Evolutionary conservation across 441 rosid species (phyloP).

Genomic region (Biscutella laevigata): DNA sequence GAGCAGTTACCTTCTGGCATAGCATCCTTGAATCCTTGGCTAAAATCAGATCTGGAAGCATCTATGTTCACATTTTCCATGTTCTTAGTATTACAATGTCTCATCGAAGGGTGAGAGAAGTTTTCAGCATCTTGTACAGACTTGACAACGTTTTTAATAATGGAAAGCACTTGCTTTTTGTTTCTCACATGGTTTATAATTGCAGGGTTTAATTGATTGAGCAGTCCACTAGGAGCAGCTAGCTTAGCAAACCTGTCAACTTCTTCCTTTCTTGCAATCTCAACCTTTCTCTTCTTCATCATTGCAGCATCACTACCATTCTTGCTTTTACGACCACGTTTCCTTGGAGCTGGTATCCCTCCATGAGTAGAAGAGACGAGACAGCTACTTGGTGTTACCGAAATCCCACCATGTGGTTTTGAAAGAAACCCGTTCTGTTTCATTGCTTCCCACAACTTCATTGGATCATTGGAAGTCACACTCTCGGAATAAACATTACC

Average conservation of each 20-base stretch:
- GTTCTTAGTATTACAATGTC: slow-evolving; percentile 29
- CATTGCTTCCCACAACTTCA: slow-evolving; percentile 78
- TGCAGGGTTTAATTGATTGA: slow-evolving; percentile 81
- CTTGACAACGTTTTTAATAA: slow-evolving; percentile 68
- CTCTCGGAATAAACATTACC: slow-evolving; percentile 52
- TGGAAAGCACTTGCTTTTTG: slow-evolving; percentile 88
- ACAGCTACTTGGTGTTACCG: slow-evolving; percentile 39
- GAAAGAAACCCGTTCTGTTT: slow-evolving; percentile 78
- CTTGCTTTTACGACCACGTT: slow-evolving; percentile 65
- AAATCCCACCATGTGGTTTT: slow-evolving; percentile 33
- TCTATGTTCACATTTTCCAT: slow-evolving; percentile 12
- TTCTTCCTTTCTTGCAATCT: slow-evolving; percentile 73
- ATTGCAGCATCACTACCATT: slow-evolving; percentile 20
- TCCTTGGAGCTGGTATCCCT: slow-evolving; percentile 75
- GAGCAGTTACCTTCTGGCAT: slow-evolving; percentile 23
- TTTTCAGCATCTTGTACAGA: slow-evolving; percentile 38
- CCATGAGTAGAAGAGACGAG: slow-evolving; percentile 68
- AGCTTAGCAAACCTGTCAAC: slow-evolving; percentile 69
- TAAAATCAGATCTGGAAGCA: slow-evolving; percentile 14
- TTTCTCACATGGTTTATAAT: slow-evolving; percentile 92
- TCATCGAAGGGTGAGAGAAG: slow-evolving; percentile 30
- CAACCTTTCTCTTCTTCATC: slow-evolving; percentile 52
- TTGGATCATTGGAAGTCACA: slow-evolving; percentile 59
- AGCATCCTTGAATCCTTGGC: slow-evolving; percentile 28
- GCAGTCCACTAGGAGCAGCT: slow-evolving; percentile 88